Percentiles rank a stretch among this genome's conserved stretches.
Evolutionary conservation across 164 flowering plant species (phyloP).

Genomic region (Santalum album): DNA sequence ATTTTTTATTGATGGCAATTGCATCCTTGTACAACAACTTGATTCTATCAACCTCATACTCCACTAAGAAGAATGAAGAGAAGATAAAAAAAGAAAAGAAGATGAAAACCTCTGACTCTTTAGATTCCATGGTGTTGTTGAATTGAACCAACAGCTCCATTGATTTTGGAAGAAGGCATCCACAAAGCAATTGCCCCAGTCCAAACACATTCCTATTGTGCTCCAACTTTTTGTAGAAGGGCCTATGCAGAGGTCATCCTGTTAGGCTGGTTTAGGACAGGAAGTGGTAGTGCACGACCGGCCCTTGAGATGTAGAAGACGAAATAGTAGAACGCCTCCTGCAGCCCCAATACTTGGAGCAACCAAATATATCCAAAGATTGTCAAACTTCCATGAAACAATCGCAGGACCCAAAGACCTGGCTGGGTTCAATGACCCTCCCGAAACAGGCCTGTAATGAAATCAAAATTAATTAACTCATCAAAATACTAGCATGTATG

Average conservation of each 20-base stretch:
- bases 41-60: too few species aligned
- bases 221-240: too few species aligned
- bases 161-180: too few species aligned
- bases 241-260: not conserved
- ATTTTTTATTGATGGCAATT: too few species aligned
- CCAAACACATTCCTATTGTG: too few species aligned
- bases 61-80: too few species aligned
- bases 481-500: not conserved
- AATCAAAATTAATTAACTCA: not conserved
- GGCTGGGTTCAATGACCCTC: conserved; percentile 92
- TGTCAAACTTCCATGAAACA: conserved; percentile 41
- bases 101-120: too few species aligned
- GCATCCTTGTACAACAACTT: too few species aligned
- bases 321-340: conserved; percentile 32
- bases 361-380: conserved; percentile 56
- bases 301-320: conserved; percentile 24
- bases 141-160: too few species aligned
- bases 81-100: too few species aligned
- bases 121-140: too few species aligned
- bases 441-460: conserved; percentile 64
- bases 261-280: conserved; percentile 7
- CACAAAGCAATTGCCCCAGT: too few species aligned
- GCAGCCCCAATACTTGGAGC: conserved; percentile 70
- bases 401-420: conserved; percentile 85
- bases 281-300: conserved; percentile 11